Base-by-base conservation (phyloP, 345 rosid genomes). In the Salix suchowensis region DNA sequence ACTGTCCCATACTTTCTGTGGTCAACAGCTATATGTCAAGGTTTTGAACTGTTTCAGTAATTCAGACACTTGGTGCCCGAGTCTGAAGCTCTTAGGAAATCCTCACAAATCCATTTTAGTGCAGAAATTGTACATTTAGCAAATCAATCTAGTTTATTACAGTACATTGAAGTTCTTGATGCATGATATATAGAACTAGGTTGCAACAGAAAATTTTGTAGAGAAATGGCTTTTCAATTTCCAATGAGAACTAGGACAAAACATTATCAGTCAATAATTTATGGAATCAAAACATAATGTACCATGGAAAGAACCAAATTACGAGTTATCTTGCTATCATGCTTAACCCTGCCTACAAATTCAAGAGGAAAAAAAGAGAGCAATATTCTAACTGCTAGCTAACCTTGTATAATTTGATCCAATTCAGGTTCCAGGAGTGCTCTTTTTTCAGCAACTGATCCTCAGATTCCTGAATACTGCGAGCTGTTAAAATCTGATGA, bases 361-460 rank as follows among this genome's bases (percentile, higher is more conserved):
- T 18, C 21, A 18, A 36, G 30, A 62, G 70, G 70, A 7, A 26
- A 34, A 19, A 19, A 28, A n/a, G 26, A 72, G 26, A 72, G 50
- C 21, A 8, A 37, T 18, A 11, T 24, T 64, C 18, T 7, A 73
- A 36, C n/a, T 48, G 68, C 34, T 16, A 48, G 48, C 78, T 76
- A 46, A 68, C 65, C 72, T 32, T 40, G 7, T 37, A 14, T 52
- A 61, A 64, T 69, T 36, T 72, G 28, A 37, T 16, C 50, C 21
- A 36, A 68, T 84, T n/a, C 80, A 89, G 96, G 99, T 78, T 87
- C 95, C 37, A 85, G 99, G 82, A 96, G 99, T 77, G 64, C 97
- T 19, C 95, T 96, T 24, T 93, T 96, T 85, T 77, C 98, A 28
- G 98, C 99, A 23, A 93, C 98, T 7, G 97, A 93, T 87, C 97